phyloP scores from a whole-genome alignment of 306 rosid species.

The Cicer pinnatifidum region DNA sequence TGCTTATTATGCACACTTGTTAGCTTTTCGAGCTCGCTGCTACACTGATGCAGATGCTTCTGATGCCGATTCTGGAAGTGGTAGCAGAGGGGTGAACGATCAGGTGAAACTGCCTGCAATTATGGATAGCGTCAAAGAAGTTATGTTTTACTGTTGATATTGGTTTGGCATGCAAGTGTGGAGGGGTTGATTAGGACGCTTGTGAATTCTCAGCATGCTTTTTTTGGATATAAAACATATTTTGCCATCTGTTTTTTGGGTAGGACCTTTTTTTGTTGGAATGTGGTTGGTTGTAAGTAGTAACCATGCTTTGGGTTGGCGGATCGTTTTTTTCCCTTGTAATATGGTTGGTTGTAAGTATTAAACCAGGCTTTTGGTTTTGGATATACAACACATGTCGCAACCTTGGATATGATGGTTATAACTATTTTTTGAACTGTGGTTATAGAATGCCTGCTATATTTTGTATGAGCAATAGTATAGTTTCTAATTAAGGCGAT shows the following conservation, averaged over 20 bases:
- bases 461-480: too few species aligned
- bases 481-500: too few species aligned
- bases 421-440: too few species aligned
- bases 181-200: neutral
- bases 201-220: neutral
- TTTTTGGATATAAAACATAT: neutral
- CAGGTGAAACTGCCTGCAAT: constrained; percentile 20
- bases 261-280: neutral
- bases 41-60: constrained; percentile 49
- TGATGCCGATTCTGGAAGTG: constrained; percentile 41
- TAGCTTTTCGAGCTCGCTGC: constrained; percentile 53
- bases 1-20: constrained; percentile 55
- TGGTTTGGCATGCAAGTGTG: neutral
- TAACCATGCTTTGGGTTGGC: too few species aligned
- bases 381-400: too few species aligned
- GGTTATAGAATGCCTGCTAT: too few species aligned
- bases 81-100: neutral
- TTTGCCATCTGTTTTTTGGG: neutral
- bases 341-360: too few species aligned
- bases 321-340: too few species aligned
- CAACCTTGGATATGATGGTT: too few species aligned
- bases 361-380: too few species aligned
- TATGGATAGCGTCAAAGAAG: constrained; percentile 41
- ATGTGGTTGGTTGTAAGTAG: neutral
- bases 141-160: constrained; percentile 50